phyloP scores from a whole-genome alignment of 345 rosid genomes.

The Chamaenerion angustifolium region DNA sequence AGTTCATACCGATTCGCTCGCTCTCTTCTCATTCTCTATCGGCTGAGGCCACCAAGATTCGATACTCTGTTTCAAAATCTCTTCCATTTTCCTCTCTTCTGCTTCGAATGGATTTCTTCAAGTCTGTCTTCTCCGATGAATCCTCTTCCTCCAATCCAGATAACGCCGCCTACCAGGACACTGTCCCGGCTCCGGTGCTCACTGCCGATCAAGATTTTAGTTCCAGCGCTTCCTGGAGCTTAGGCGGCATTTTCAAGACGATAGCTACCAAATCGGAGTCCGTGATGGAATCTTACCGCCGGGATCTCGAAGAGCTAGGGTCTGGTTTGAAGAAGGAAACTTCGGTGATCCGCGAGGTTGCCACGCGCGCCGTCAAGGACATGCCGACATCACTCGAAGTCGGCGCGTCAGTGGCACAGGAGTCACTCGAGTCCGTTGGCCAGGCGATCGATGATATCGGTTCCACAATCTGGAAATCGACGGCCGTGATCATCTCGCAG shows the following conservation, averaged over 20 bases:
- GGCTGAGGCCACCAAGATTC: no score
- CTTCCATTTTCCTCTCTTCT: no score
- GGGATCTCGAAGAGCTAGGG: slow-evolving; percentile 57
- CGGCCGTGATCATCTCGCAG: slow-evolving; percentile 51
- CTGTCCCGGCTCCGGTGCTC: background rate
- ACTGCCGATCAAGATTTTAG: slow-evolving; percentile 6
- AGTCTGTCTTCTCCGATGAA: slow-evolving; percentile 42
- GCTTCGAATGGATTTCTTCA: slow-evolving; percentile 54
- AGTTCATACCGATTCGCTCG: no score
- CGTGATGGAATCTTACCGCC: slow-evolving; percentile 50
- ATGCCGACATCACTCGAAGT: slow-evolving; percentile 51
- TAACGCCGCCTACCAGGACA: background rate
- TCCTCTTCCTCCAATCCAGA: slow-evolving; percentile 15
- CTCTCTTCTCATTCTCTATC: no score
- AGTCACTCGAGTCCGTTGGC: slow-evolving; percentile 65
- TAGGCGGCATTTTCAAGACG: slow-evolving; percentile 35
- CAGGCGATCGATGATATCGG: slow-evolving; percentile 74
- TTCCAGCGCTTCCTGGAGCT: slow-evolving; percentile 30
- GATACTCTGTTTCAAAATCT: no score
- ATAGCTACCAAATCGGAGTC: slow-evolving; percentile 50
- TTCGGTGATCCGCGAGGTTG: slow-evolving; percentile 42
- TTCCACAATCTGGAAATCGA: slow-evolving; percentile 56
- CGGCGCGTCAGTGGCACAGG: slow-evolving; percentile 69
- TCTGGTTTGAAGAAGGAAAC: slow-evolving; percentile 62
- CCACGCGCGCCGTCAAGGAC: slow-evolving; percentile 67